Evolutionary conservation across 2,329 filamentous ascomycete species (phyloP).

Genomic region (Triangularia verruculosa): DNA sequence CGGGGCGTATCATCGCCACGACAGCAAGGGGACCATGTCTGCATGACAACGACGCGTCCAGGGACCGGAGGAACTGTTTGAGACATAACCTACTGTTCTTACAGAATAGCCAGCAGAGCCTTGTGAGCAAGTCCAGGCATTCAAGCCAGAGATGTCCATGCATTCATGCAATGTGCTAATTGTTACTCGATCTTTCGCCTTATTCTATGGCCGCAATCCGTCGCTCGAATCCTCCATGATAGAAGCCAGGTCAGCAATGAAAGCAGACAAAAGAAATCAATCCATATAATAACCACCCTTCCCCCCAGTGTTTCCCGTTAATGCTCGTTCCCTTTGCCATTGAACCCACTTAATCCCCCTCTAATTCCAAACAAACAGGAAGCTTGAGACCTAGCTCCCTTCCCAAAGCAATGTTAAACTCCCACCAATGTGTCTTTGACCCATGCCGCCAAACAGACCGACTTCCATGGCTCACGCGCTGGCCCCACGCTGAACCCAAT

Average conservation of each 20-base stretch:
- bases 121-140: no score
- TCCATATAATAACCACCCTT: not conserved
- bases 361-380: not conserved
- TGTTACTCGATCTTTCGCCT: not conserved
- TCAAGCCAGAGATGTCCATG: no score
- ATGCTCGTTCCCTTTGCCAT: not conserved
- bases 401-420: conserved; percentile 3
- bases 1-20: not conserved
- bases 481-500: not conserved
- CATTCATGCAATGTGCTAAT: not conserved
- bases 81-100: no score
- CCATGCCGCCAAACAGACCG: not conserved
- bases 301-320: not conserved
- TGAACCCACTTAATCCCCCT: not conserved
- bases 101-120: no score
- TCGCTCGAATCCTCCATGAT: not conserved
- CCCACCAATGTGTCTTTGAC: conserved; percentile 3
- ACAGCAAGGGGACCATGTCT: not conserved
- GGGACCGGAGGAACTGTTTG: no score
- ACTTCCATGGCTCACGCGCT: not conserved
- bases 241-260: not conserved
- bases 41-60: no score
- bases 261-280: not conserved
- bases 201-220: not conserved
- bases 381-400: not conserved